These are phyloP conservation scores for Tricholoma sp. DNA, from an alignment of 768 basidiomycete genomes.

Conservation along the genomic window DNA sequence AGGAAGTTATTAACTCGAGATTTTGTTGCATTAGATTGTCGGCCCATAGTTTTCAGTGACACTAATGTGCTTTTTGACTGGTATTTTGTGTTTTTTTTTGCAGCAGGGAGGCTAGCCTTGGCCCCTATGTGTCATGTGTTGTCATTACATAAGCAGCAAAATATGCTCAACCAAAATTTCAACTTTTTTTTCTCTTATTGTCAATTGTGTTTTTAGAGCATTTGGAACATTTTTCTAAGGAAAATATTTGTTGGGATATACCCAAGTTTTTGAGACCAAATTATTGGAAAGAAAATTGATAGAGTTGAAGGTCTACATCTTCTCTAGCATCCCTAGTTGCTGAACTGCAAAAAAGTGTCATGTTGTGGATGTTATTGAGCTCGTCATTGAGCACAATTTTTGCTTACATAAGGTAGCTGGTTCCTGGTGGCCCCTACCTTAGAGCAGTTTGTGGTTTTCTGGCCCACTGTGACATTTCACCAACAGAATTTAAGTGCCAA, in stretches of 20 bases:
- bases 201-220: background rate
- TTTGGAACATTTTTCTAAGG: background rate
- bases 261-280: background rate
- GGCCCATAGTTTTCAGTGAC: background rate
- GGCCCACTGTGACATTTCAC: no score
- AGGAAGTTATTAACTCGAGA: background rate
- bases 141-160: background rate
- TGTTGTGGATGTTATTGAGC: background rate
- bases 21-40: background rate
- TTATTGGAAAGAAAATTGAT: background rate
- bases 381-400: background rate
- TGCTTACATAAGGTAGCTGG: slow-evolving; percentile 12
- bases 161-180: background rate
- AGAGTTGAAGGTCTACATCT: background rate
- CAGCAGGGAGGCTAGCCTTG: background rate
- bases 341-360: background rate
- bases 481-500: no score
- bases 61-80: background rate
- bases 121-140: slow-evolving; percentile 2
- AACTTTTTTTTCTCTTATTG: background rate
- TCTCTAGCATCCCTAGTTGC: background rate
- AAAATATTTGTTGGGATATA: background rate
- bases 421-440: slow-evolving; percentile 14
- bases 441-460: no score
- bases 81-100: background rate